Evolutionary conservation across 768 basidiomycete genomes (phyloP), one percentile per base, ranked within the genome.

Genomic region (Trametes elegans): DNA sequence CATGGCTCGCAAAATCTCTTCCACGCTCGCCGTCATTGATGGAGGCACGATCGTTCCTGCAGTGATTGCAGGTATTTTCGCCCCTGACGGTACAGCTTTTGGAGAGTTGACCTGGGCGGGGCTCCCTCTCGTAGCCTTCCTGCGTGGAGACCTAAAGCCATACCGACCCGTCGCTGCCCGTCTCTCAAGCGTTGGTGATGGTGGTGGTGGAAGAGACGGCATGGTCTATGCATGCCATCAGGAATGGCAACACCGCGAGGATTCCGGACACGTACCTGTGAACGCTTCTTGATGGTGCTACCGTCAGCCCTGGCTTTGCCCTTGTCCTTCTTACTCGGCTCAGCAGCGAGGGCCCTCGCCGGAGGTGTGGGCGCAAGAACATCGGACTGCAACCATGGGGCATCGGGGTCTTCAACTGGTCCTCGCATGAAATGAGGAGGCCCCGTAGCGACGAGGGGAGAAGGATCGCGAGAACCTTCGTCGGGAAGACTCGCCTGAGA

Each of bases 401-500:
- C 57, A 14, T 52, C 50, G 7, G 47, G 46, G 41, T 58, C 57
- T 11, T 39, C 39, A 35, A 48, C 16, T 24, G 40, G 42, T 1
- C 44, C 49, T 19, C 32, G 32, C 21, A 41, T 51, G 35, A 23
- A n/a, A n/a, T n/a, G n/a, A 19, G 40, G 40, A 2, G n/a, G 21
- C 4, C 41, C 39, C 29, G 19, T 27, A 2, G 41, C 40, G 9
- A 49, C 40, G 23, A 34, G 41, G 16, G 47, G 62, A 31, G 47
- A 57, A 14, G 49, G 27, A 18, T 45, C 49, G 5, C 58, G 40
- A 24, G 53, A 60, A 38, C 27, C 45, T 2, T 46, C 55, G 5
- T 42, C 61, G 60, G 16, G 19, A 3, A 61, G 13, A 19, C 61
- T 62, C 2, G 42, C 44, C 32, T 60, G 52, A 2, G 68, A 71